A percentile compares a stretch with the other conserved stretches of the same genome.
Conservation (phyloP, 176 grass and related monocot species). For the Hordeum marinum region DNA sequence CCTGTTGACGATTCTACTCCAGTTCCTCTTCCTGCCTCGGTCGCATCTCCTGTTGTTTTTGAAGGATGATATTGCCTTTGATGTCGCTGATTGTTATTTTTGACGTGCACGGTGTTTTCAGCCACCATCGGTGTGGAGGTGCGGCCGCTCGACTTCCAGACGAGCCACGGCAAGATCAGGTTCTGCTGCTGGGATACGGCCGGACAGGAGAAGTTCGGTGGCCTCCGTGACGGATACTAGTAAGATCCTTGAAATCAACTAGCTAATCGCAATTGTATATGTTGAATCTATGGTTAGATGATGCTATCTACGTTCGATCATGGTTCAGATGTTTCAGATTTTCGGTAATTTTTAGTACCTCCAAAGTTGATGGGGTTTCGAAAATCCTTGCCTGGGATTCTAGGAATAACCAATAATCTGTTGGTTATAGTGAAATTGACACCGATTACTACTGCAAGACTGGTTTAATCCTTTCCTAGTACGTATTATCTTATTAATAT, state of each 20-base stretch:
- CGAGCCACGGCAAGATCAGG: conserved; percentile 48
- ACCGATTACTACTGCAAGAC: background rate
- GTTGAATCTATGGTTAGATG: background rate
- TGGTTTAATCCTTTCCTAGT: background rate
- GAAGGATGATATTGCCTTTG: background rate
- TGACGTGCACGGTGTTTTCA: conserved; percentile 22
- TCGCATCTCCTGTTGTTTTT: background rate
- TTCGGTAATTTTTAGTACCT: background rate
- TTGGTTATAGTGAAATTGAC: background rate
- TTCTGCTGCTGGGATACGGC: conserved; percentile 79
- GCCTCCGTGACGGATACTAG: conserved; percentile 82
- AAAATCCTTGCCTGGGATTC: background rate
- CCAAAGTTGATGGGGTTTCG: background rate
- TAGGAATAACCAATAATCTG: background rate
- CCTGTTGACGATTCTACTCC: background rate
- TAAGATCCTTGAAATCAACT: conserved; percentile 25
- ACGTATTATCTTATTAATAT: background rate
- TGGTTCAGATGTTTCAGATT: background rate
- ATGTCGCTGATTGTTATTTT: background rate
- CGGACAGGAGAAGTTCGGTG: conserved; percentile 75
- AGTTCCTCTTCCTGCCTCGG: background rate
- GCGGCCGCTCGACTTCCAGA: conserved; percentile 58
- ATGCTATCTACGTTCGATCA: background rate
- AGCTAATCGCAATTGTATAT: background rate
- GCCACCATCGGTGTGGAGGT: conserved; percentile 80